Percentiles rank a stretch among this genome's conserved stretches.
Evolutionary conservation across 139 green algal species (phyloP).

Genomic region (Diplosphaera chodatii): DNA sequence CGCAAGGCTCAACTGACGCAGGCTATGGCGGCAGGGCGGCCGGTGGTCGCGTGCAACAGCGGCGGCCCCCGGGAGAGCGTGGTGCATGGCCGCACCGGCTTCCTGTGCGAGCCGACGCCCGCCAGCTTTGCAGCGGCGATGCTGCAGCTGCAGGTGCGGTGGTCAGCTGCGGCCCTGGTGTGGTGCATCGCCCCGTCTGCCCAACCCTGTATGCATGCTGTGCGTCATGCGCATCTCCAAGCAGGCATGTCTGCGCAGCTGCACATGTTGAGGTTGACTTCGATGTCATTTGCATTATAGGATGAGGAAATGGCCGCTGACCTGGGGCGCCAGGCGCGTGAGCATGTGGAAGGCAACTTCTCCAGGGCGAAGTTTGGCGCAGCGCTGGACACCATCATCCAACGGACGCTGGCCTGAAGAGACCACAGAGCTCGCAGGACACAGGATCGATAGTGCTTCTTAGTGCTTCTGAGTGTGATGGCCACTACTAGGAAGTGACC

Average conservation of each 20-base stretch:
- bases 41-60: constrained; percentile 85
- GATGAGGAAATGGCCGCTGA: neutral
- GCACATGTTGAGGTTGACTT: neutral
- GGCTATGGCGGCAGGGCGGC: constrained; percentile 77
- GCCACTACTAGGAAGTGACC: too few relatives aligned
- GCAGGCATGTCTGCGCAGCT: too few relatives aligned
- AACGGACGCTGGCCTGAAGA: neutral
- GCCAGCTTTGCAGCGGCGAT: constrained; percentile 48
- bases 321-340: neutral
- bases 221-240: too few relatives aligned
- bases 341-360: neutral
- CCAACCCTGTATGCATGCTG: too few relatives aligned
- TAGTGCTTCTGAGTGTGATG: too few relatives aligned
- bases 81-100: constrained; percentile 51
- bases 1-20: too few relatives aligned
- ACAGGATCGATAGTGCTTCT: too few relatives aligned
- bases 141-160: constrained; percentile 21
- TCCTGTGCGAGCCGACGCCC: constrained; percentile 53
- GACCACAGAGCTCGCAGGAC: too few relatives aligned
- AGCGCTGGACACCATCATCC: neutral
- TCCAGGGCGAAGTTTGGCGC: neutral
- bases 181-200: too few relatives aligned
- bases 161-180: too few relatives aligned
- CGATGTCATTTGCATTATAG: neutral
- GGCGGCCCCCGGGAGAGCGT: constrained; percentile 81